Conservation (phyloP, 768 basidiomycete species). For the Suillus hirtellus region DNA sequence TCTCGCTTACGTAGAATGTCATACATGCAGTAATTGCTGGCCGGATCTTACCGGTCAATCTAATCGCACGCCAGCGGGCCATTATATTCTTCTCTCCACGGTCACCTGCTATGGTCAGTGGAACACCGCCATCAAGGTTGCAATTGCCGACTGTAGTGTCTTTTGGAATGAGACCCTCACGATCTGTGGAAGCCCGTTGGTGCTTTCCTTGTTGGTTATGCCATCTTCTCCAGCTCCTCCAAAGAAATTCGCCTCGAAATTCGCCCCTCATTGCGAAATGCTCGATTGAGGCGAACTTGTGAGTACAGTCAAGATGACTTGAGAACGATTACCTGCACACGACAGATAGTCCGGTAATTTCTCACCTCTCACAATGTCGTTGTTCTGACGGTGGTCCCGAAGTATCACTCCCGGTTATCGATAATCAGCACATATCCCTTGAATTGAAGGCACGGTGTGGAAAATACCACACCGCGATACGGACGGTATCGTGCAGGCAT, state of each 20-base stretch:
- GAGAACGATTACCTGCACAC: background rate
- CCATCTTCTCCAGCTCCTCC: background rate
- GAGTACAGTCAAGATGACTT: background rate
- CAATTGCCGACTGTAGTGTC: background rate
- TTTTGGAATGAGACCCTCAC: background rate
- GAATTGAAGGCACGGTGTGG: background rate
- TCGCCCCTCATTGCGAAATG: background rate
- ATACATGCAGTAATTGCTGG: background rate
- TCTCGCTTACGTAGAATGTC: too few species aligned
- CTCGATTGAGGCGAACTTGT: background rate
- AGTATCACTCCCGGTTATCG: background rate
- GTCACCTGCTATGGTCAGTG: background rate
- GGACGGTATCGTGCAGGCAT: background rate
- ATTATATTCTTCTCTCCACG: background rate
- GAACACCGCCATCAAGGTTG: background rate
- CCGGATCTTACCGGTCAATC: background rate
- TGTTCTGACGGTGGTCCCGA: background rate
- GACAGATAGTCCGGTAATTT: background rate
- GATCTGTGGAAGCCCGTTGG: background rate
- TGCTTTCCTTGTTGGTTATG: background rate
- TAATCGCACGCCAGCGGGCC: background rate
- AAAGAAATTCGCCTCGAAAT: background rate
- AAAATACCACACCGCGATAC: background rate
- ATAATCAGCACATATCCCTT: background rate
- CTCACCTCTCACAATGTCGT: background rate